Evolutionary conservation across 352 stramenopile genomes (phyloP), one percentile per base, ranked within the genome.

Genomic region (Phytophthora pistaciae): DNA sequence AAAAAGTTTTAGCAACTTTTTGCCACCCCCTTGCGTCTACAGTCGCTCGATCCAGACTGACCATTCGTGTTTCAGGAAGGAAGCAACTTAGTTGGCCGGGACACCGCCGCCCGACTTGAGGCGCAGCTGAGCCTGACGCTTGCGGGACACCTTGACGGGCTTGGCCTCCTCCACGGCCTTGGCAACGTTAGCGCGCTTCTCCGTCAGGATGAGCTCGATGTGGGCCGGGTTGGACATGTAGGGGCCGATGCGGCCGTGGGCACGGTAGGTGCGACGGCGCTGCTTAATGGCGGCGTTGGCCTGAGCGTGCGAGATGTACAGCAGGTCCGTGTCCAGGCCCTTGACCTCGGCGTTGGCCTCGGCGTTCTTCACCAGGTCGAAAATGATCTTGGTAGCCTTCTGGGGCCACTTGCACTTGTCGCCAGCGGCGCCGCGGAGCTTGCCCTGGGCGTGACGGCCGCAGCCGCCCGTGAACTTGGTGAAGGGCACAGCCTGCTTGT

Each of bases 151-250:
- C 85, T 95, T 95, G 74, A 80, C 70, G 57, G 82, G 79, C 85
- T 96, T 94, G 59, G 62, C 68, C 73, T 98, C 95, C 77, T 98
- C 93, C 55, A 93, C 91, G 60, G 87, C 92, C 87, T 98, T 97
- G 73, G 85, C 89, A 72, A 99, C 96, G 74, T 97, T 95, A 66
- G 98, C 92, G 62, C 84, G 78, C 85, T 98, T 98, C 87, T 99
- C 97, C 59, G 93, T 98, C 60, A 99, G 87, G 84, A 99, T 99
- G 23, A 99, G 89, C 94, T 99, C 98, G 83, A 99, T 98, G 91
- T 99, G 98, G 48, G 97, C 97, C 61, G 98, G 98, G 88, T 98
- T 98, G 78, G 93, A 97, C 92, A 99, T 99, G 92, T 99, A 99
- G 67, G 98, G 97, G 48, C 96, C 96, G 82, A 99, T 99, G 81